Evolutionary conservation across 345 rosid species (phyloP), one percentile per base, ranked within the genome.

Genomic region (Pseudoturritis turrita): DNA sequence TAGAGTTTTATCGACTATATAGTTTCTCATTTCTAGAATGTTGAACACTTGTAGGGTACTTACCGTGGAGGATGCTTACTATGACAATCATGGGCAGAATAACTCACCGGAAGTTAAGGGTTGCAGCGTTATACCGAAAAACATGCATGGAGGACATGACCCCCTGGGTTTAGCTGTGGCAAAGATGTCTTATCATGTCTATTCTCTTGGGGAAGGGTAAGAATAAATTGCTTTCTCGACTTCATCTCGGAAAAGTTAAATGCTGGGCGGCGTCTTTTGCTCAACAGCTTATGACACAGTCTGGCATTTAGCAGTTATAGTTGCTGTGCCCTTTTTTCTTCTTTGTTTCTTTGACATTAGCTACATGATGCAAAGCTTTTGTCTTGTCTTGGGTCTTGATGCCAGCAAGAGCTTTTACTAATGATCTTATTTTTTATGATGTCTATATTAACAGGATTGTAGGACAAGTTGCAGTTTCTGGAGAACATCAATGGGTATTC

Each of bases 131-230:
- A 61, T 77, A 31, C 53, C 66, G 41, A 85, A 82, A 62, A 80
- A 49, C 68, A 65, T 78, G 76, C 77, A 72, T 36, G 74, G 68
- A 66, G 81, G 82, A 25, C 60, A 54, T 46, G 91, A 93, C 47
- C 84, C 79, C 29, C 85, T 93, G 54, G 87, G 91, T 23, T 83
- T 90, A 61, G 94, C 96, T 46, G 77, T 93, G 81, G 92, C 96
- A 41, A 88, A 88, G 85, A 88, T 93, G 98, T 86, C 94, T 41
- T 89, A 84, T 79, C 89, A 86, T 50, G 94, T 80, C 17, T 90
- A 87, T 83, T 84, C 96, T 68, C 83, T 90, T 11, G 98, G 98
- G 71, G 92, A 93, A 81, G 96, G 98, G 98, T 93, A 87, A 62
- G 84, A 1, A 66, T 62, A 54, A 46, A 51, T 76, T 47, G 6